Conservation (phyloP, 306 rosid species). For the Corylus avellana region DNA sequence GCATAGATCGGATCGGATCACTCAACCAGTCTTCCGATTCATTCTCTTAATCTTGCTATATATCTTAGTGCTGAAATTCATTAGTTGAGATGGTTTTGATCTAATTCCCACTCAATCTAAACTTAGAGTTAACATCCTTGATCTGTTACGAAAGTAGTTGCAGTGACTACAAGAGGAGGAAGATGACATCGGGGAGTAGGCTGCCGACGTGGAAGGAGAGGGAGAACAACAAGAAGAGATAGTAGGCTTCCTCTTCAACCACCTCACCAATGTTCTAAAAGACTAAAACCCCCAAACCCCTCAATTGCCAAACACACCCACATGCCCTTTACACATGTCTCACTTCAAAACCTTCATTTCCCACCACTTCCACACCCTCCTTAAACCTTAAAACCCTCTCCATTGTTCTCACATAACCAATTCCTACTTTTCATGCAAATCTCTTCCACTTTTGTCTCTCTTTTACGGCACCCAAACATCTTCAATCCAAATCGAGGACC, state of each 20-base stretch:
- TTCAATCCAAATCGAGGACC: slow-evolving; percentile 20
- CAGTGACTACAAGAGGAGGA: neutral
- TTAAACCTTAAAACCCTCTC: slow-evolving; percentile 23
- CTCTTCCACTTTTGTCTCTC: slow-evolving; percentile 23
- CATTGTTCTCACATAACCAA: neutral
- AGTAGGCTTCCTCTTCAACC: neutral
- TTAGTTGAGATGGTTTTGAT: too few relatives aligned
- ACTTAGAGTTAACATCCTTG: neutral
- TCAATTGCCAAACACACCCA: neutral
- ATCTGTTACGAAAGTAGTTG: neutral
- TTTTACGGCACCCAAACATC: slow-evolving; percentile 26
- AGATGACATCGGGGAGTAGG: slow-evolving; percentile 80
- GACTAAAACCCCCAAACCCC: neutral
- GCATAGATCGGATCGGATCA: too few relatives aligned
- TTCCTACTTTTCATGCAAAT: slow-evolving; percentile 12
- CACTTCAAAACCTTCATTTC: slow-evolving; percentile 29
- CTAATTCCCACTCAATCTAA: too few relatives aligned
- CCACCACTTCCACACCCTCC: slow-evolving; percentile 30
- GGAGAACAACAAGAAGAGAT: slow-evolving; percentile 71
- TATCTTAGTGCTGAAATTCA: neutral
- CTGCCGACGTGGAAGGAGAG: slow-evolving; percentile 90
- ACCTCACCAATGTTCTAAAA: neutral
- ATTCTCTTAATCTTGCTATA: neutral
- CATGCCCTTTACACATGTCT: slow-evolving; percentile 30
- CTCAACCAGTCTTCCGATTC: too few relatives aligned